A percentile compares a stretch with the other conserved stretches of the same genome.
Evolutionary conservation across 192 early-diverging fungal genomes (phyloP).

Genomic region (Coemansia sp.): DNA sequence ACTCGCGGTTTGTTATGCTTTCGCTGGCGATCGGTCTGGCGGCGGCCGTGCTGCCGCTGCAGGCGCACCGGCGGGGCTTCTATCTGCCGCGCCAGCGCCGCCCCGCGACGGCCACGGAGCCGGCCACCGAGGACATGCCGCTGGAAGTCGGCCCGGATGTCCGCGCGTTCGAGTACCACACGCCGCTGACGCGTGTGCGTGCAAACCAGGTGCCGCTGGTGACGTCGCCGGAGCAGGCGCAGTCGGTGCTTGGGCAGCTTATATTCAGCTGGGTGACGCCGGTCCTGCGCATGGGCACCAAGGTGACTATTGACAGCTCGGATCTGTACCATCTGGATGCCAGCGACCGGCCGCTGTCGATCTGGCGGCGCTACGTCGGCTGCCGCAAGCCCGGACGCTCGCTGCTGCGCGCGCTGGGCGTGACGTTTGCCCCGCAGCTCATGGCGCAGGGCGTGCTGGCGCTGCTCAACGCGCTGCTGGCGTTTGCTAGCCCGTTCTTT

Average conservation of each 20-base stretch:
- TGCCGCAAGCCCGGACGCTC: constrained; percentile 7
- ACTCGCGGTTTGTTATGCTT: constrained; percentile 13
- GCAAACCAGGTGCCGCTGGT: constrained; percentile 24
- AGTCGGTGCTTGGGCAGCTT: constrained; percentile 25
- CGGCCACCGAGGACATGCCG: neutral
- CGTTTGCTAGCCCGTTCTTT: constrained; percentile 57
- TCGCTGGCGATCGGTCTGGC: neutral
- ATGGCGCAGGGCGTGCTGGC: constrained; percentile 42
- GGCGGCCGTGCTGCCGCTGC: constrained; percentile 11
- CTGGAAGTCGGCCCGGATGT: neutral
- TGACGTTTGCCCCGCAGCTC: constrained; percentile 49
- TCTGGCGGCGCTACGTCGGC: constrained; percentile 30
- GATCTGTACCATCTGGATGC: constrained; percentile 61
- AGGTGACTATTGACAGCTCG: constrained; percentile 51
- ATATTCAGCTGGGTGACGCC: constrained; percentile 61
- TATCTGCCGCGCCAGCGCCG: constrained; percentile 15
- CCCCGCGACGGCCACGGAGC: neutral
- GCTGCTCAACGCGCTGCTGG: constrained; percentile 34
- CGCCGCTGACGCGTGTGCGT: constrained; percentile 24
- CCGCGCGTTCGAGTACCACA: constrained; percentile 16
- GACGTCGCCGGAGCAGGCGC: constrained; percentile 22
- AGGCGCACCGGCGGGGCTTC: constrained; percentile 20
- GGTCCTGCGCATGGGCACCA: constrained; percentile 58
- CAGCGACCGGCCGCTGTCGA: constrained; percentile 51
- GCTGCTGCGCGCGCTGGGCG: constrained; percentile 33